These are phyloP conservation scores for Calophaca sinica DNA, from an alignment of 306 rosid species.

Conservation along the genomic window DNA sequence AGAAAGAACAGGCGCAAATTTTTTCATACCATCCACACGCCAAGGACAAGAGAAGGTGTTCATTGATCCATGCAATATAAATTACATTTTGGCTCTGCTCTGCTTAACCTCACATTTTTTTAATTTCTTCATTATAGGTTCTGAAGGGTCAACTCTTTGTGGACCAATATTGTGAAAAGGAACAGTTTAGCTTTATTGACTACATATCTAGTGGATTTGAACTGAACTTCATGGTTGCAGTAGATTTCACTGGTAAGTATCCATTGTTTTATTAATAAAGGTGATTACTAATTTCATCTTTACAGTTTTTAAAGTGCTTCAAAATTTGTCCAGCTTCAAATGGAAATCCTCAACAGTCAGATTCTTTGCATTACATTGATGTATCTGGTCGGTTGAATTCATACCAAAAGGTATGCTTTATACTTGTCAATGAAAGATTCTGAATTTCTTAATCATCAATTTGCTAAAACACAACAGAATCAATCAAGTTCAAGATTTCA, in stretches of 20 bases:
- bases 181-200: conserved; percentile 79
- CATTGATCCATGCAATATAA: conserved; percentile 26
- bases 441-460: conserved; percentile 23
- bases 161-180: conserved; percentile 71
- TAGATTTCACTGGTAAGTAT: conserved; percentile 81
- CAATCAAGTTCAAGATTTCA: background rate
- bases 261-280: background rate
- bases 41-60: conserved; percentile 67
- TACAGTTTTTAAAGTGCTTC: conserved; percentile 31
- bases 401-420: conserved; percentile 71
- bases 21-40: conserved; percentile 55
- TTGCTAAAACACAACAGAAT: background rate
- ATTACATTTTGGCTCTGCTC: background rate
- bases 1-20: conserved; percentile 60
- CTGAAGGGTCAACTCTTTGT: conserved; percentile 84
- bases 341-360: conserved; percentile 65
- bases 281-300: conserved; percentile 23
- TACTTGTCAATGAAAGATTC: background rate
- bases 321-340: conserved; percentile 74
- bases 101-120: conserved; percentile 30
- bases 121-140: conserved; percentile 51
- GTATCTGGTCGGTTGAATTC: conserved; percentile 67
- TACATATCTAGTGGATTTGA: conserved; percentile 89
- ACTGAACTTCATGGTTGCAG: conserved; percentile 92
- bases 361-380: conserved; percentile 78